phyloP scores from a whole-genome alignment of 805 yeast genomes.

The Sungouiozyma intestinalis region DNA sequence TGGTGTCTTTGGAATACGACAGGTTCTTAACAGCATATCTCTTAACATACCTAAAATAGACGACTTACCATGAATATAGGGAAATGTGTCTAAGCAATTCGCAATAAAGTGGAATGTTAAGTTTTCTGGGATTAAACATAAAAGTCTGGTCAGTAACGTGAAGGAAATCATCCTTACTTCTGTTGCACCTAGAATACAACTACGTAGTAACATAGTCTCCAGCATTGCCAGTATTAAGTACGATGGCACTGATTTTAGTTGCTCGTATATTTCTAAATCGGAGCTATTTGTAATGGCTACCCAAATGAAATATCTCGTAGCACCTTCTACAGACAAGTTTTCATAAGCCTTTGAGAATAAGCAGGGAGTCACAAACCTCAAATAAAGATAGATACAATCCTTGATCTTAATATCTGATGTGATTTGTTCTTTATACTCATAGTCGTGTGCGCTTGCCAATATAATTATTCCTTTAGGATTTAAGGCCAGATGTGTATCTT shows the following conservation, averaged over 20 bases:
- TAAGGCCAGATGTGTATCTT: constrained; percentile 22
- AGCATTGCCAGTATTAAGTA: constrained; percentile 31
- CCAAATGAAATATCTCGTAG: constrained; percentile 31
- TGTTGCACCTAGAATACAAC: constrained; percentile 27
- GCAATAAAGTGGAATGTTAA: constrained; percentile 48
- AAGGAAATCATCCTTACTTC: constrained; percentile 36
- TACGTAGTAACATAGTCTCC: constrained; percentile 32
- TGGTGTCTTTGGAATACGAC: constrained; percentile 1
- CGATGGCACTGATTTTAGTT: constrained; percentile 22
- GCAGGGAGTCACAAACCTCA: constrained; percentile 35
- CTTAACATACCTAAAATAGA: constrained; percentile 59
- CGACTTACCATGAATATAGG: constrained; percentile 49
- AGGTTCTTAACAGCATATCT: constrained; percentile 42
- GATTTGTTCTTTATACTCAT: constrained; percentile 13
- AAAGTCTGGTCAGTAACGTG: constrained; percentile 53
- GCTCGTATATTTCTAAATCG: constrained; percentile 10
- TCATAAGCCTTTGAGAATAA: constrained; percentile 17
- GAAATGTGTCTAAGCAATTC: constrained; percentile 58
- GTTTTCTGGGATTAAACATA: constrained; percentile 48
- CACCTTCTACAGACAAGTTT: constrained; percentile 20
- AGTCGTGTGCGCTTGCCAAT: constrained; percentile 17
- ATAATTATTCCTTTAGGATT: constrained; percentile 29
- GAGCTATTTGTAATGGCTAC: constrained; percentile 20
- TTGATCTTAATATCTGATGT: constrained; percentile 11
- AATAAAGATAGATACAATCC: constrained; percentile 32